These are phyloP conservation scores for Boeremia exigua DNA, from an alignment of 2,329 filamentous ascomycete genomes.

Conservation along the genomic window DNA sequence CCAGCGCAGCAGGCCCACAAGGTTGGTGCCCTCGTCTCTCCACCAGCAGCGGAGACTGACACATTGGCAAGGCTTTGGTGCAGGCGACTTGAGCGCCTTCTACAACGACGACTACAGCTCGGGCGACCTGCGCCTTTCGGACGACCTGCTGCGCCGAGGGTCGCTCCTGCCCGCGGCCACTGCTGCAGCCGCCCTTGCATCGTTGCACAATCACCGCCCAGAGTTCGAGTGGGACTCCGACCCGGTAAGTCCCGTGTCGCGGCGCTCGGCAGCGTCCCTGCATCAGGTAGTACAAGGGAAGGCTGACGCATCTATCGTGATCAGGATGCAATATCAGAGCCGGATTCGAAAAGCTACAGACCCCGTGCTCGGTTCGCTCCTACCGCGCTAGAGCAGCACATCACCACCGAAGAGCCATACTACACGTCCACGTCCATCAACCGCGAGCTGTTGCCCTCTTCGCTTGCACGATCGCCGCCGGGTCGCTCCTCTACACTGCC, in stretches of 20 bases:
- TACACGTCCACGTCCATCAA: slow-evolving; percentile 63
- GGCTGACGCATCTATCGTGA: slow-evolving; percentile 31
- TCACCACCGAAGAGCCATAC: slow-evolving; percentile 58
- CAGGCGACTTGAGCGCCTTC: slow-evolving; percentile 68
- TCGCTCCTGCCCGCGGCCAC: slow-evolving; percentile 71
- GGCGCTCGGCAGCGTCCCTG: slow-evolving; percentile 12
- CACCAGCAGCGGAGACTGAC: slow-evolving; percentile 44
- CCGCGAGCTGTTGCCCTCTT: slow-evolving; percentile 81
- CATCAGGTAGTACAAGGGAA: background rate
- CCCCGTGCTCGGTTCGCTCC: slow-evolving; percentile 50
- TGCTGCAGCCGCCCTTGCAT: slow-evolving; percentile 84
- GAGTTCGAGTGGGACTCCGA: slow-evolving; percentile 61
- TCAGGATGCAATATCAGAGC: slow-evolving; percentile 48
- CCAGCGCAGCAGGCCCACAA: slow-evolving; percentile 45
- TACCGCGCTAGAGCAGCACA: slow-evolving; percentile 70
- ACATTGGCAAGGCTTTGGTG: slow-evolving; percentile 54
- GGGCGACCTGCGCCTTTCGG: slow-evolving; percentile 70
- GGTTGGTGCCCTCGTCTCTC: slow-evolving; percentile 40
- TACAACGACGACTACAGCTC: slow-evolving; percentile 70
- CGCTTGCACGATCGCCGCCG: slow-evolving; percentile 80
- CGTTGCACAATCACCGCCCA: slow-evolving; percentile 79
- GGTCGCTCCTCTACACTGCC: slow-evolving; percentile 88
- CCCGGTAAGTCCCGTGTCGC: slow-evolving; percentile 35
- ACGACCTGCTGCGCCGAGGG: slow-evolving; percentile 71
- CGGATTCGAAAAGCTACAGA: slow-evolving; percentile 46